phyloP scores from a whole-genome alignment of 352 stramenopile genomes.

The Pythium aristosporum region DNA sequence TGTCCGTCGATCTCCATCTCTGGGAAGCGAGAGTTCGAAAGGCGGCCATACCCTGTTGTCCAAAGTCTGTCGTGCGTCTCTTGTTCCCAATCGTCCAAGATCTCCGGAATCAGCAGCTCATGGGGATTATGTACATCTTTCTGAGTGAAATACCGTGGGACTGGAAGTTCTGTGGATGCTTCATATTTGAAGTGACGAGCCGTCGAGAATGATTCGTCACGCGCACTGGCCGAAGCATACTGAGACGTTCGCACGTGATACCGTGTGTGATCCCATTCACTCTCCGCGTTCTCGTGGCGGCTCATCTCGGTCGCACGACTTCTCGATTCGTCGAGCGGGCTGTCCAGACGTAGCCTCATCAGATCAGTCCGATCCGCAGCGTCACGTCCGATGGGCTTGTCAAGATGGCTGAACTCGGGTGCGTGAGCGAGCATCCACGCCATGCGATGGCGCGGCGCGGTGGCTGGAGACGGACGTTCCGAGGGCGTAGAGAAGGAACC shows the following conservation, averaged over 20 bases:
- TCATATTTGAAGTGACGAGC: background rate
- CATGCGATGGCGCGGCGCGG: background rate
- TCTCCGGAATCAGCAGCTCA: background rate
- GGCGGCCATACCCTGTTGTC: background rate
- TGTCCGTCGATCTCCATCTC: no score
- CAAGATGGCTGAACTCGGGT: background rate
- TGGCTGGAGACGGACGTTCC: background rate
- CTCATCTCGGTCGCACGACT: background rate
- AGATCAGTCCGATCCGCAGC: background rate
- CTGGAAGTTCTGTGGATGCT: background rate
- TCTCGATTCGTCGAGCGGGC: background rate
- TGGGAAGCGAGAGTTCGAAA: no score
- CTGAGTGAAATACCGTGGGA: background rate
- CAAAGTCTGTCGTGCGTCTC: background rate
- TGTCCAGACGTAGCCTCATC: background rate
- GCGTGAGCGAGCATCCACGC: slow-evolving; percentile 6
- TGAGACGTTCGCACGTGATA: background rate
- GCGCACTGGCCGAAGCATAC: background rate
- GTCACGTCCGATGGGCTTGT: background rate
- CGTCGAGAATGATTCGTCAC: background rate
- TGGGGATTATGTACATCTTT: background rate
- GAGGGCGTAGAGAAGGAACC: background rate
- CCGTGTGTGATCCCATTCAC: background rate
- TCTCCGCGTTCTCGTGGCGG: background rate
- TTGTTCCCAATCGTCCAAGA: background rate